These are phyloP conservation scores for Globisporangium ultimum DNA, from an alignment of 352 stramenopile genomes.

Conservation along the genomic window DNA sequence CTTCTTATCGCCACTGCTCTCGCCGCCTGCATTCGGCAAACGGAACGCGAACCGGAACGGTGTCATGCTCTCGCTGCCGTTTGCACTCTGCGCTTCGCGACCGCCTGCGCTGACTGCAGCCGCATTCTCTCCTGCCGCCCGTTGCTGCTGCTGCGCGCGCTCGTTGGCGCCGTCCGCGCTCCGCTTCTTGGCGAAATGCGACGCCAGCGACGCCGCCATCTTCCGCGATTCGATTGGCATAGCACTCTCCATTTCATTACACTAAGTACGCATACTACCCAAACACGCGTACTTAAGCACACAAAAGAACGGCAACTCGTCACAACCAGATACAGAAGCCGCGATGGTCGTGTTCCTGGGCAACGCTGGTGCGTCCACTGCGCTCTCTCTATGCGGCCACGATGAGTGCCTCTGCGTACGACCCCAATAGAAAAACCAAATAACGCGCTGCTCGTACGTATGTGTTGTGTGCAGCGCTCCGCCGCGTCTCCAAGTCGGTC, in stretches of 20 bases:
- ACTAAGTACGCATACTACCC: neutral
- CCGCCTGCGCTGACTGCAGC: neutral
- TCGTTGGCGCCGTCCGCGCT: neutral
- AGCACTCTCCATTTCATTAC: neutral
- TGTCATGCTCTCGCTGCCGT: neutral
- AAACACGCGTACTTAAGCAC: neutral
- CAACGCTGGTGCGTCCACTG: conserved; percentile 44
- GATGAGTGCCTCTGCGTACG: neutral
- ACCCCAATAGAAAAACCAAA: neutral
- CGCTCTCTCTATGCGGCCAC: neutral
- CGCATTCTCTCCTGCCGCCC: neutral
- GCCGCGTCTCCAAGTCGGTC: conserved; percentile 66
- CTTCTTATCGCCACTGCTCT: conserved; percentile 6
- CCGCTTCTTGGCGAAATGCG: conserved; percentile 13
- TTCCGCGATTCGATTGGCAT: neutral
- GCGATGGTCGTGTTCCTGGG: conserved; percentile 73
- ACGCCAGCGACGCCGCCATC: conserved; percentile 9
- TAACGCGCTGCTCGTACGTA: neutral
- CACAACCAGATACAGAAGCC: neutral
- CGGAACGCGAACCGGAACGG: conserved; percentile 16
- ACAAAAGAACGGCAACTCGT: too few relatives aligned
- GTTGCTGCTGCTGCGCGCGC: conserved; percentile 1
- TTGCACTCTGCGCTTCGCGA: neutral
- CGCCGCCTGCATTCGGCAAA: neutral
- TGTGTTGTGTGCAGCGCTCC: conserved; percentile 37